Evolutionary conservation across 768 basidiomycete genomes (phyloP), one percentile per base, ranked within the genome.

Genomic region (Coprinopsis strossmayeri): DNA sequence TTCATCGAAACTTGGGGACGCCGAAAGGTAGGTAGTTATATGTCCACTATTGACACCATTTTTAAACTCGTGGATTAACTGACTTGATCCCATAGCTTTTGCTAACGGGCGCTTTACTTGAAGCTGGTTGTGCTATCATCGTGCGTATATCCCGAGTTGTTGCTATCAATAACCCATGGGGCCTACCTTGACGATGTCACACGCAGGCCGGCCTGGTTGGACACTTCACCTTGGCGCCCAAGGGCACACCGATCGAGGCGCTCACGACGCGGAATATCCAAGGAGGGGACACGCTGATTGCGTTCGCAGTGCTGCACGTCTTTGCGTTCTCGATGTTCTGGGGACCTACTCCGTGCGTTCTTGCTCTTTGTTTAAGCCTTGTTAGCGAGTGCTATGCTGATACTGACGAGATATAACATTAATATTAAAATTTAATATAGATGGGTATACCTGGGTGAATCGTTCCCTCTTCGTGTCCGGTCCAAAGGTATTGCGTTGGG

Each of bases 401-500:
- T n/a, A n/a, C n/a, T n/a, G n/a, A n/a, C n/a, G n/a, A n/a, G n/a
- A n/a, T n/a, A n/a, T n/a, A n/a, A n/a, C n/a, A n/a, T n/a, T n/a
- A n/a, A n/a, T n/a, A 18, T 11, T 38, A 18, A 18, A 9, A 45
- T 34, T 12, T 20, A 26, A 2, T 30, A 44, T 46, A 73, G 73
- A 50, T 82, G 79, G 80, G 85, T 86, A 4, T 86, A 86, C 57
- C 74, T 87, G 58, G 64, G 84, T 45, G 86, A 89, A 69, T 82
- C 79, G 17, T 90, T 89, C 76, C 88, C 87, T 12, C 77, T 90
- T 20, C 81, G 86, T 40, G 83, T 91, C 38, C 76, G 87, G 49
- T 76, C 88, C 4, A 88, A 88, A 63, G 71, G 76, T 54, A 88
- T 90, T 58, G 87, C 87, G 0, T 69, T 88, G n/a, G 84, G 84